A percentile compares a stretch with the other conserved stretches of the same genome.
Evolutionary conservation across 164 flowering plant genomes (phyloP).

Genomic region (Akebia trifoliata): DNA sequence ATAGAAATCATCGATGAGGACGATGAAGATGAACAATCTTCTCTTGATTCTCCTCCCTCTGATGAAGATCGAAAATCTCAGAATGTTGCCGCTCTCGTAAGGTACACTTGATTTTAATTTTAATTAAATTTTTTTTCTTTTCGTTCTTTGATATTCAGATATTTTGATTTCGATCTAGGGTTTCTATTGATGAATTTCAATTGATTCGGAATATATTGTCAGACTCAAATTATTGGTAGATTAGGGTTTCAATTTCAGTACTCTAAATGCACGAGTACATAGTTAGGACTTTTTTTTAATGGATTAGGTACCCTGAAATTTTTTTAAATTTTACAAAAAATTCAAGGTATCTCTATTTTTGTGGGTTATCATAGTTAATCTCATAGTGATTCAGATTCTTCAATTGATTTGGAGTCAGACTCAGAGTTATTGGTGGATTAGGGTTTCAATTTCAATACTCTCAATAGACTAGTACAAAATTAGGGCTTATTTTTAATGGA

Average conservation of each 20-base stretch:
- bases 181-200: background rate
- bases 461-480: background rate
- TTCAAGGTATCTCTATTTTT: background rate
- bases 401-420: too few species aligned
- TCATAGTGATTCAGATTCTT: too few species aligned
- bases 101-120: conserved; percentile 24
- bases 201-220: too few species aligned
- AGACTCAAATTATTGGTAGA: background rate
- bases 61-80: conserved; percentile 39
- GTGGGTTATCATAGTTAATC: conserved; percentile 63
- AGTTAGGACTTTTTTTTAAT: background rate
- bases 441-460: conserved; percentile 2
- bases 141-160: background rate
- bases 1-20: conserved; percentile 13
- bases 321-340: background rate
- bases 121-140: background rate
- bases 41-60: conserved; percentile 16
- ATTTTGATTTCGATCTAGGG: background rate
- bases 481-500: background rate
- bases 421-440: background rate
- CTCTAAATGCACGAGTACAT: background rate
- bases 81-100: conserved; percentile 58
- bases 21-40: conserved; percentile 13
- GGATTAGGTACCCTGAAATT: background rate
- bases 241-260: conserved; percentile 7